These are phyloP conservation scores for Nadsonia starkeyi-henricii DNA, from an alignment of 1,139 yeast genomes.

Conservation along the genomic window DNA sequence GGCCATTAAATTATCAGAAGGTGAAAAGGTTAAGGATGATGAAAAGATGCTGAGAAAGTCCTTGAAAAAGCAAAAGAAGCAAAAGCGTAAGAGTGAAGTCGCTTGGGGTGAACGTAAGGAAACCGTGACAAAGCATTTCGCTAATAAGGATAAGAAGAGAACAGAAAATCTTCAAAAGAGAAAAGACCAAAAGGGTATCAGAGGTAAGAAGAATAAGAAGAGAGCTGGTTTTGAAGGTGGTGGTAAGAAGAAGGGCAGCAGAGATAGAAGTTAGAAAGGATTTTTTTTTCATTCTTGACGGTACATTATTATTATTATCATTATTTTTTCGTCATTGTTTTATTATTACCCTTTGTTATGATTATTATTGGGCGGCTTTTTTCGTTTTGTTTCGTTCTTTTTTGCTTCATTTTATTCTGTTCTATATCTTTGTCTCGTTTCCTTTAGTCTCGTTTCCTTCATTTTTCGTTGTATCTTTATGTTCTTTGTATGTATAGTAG, in stretches of 20 bases:
- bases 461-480: no score
- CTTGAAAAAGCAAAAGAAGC: constrained; percentile 64
- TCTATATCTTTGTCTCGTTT: not conserved
- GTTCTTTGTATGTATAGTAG: not conserved
- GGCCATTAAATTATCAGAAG: constrained; percentile 79
- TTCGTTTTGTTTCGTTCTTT: not conserved
- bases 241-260: constrained; percentile 13
- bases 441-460: not conserved
- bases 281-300: not conserved
- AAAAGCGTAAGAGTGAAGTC: constrained; percentile 64
- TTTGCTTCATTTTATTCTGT: not conserved
- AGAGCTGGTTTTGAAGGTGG: constrained; percentile 38
- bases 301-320: not conserved
- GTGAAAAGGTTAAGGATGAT: constrained; percentile 75
- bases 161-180: constrained; percentile 79
- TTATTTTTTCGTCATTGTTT: not conserved
- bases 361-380: not conserved
- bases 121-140: constrained; percentile 41
- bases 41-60: constrained; percentile 80
- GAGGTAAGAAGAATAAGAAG: constrained; percentile 20
- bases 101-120: constrained; percentile 71
- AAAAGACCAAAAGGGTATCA: constrained; percentile 54
- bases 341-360: not conserved
- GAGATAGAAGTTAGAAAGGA: not conserved
- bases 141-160: constrained; percentile 66